Evolutionary conservation across 768 basidiomycete species (phyloP).

Genomic region (Tylopilus sp.): DNA sequence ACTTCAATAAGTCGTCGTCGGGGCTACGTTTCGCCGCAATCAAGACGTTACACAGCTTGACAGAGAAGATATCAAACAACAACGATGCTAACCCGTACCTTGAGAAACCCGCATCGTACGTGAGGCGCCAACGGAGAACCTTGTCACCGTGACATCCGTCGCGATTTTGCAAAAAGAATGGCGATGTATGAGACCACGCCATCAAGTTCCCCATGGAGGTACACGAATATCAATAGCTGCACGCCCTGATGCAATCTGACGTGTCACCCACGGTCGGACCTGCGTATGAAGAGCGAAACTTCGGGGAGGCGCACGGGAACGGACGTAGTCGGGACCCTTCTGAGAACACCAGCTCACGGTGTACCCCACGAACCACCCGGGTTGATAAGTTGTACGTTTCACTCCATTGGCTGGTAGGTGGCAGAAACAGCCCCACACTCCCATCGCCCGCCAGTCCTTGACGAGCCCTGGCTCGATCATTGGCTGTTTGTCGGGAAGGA

Average conservation of each 20-base stretch:
- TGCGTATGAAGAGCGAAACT: neutral
- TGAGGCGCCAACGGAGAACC: neutral
- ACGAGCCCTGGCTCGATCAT: neutral
- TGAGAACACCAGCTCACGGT: neutral
- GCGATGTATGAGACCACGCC: neutral
- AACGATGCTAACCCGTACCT: neutral
- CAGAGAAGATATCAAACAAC: neutral
- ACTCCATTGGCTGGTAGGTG: neutral
- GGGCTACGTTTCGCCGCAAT: slow-evolving; percentile 11
- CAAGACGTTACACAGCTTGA: slow-evolving; percentile 8
- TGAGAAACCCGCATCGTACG: slow-evolving; percentile 3
- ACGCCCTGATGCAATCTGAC: neutral
- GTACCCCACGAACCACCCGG: neutral
- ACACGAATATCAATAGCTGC: neutral
- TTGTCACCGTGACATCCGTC: neutral
- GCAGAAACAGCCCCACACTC: neutral
- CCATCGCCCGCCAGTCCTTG: neutral
- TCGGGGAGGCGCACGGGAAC: slow-evolving; percentile 1
- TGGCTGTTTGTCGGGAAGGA: neutral
- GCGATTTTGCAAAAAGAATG: neutral
- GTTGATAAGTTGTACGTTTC: neutral
- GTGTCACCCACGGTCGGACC: slow-evolving; percentile 1
- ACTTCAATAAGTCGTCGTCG: slow-evolving; percentile 2
- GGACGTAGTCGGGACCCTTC: neutral
- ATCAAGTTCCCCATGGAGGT: slow-evolving; percentile 10